Percentiles rank a stretch among this genome's conserved stretches.
phyloP scores from a whole-genome alignment of 805 yeast species.

The Kuraishia cidri region DNA sequence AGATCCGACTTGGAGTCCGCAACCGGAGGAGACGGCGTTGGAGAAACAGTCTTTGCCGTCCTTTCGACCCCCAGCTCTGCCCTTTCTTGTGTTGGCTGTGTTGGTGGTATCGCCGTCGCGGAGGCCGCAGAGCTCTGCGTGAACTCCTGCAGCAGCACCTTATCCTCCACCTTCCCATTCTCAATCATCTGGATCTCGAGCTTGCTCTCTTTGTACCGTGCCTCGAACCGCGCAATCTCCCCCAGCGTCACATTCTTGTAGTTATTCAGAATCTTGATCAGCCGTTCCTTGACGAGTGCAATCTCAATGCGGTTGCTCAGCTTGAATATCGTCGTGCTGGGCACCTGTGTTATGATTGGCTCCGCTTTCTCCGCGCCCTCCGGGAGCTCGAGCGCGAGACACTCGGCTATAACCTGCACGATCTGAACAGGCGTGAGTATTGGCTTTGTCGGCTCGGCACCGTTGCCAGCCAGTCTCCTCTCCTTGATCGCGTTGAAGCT shows the following conservation, averaged over 20 bases:
- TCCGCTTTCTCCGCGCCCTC: slow-evolving; percentile 14
- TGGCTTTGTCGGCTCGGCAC: slow-evolving; percentile 7
- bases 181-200: slow-evolving; percentile 31
- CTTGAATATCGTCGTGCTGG: slow-evolving; percentile 21
- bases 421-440: slow-evolving; percentile 22
- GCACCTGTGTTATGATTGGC: slow-evolving; percentile 20
- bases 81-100: not conserved
- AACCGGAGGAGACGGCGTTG: too few species aligned
- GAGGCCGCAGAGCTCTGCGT: too few species aligned
- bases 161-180: slow-evolving; percentile 28
- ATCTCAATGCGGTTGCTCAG: slow-evolving; percentile 20
- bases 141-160: slow-evolving; percentile 18
- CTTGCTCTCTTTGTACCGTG: slow-evolving; percentile 21
- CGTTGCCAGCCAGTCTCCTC: slow-evolving; percentile 10
- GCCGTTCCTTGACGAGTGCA: slow-evolving; percentile 20
- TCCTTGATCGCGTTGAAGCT: slow-evolving; percentile 13
- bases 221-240: slow-evolving; percentile 29
- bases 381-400: slow-evolving; percentile 17
- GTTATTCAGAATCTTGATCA: slow-evolving; percentile 20
- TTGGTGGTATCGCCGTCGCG: too few species aligned
- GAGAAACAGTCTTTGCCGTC: slow-evolving; percentile 2
- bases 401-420: slow-evolving; percentile 24
- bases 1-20: too few species aligned
- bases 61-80: slow-evolving; percentile 1
- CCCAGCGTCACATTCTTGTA: slow-evolving; percentile 21